Conservation (phyloP, 75 land plant species). For the Larix kaempferi region DNA sequence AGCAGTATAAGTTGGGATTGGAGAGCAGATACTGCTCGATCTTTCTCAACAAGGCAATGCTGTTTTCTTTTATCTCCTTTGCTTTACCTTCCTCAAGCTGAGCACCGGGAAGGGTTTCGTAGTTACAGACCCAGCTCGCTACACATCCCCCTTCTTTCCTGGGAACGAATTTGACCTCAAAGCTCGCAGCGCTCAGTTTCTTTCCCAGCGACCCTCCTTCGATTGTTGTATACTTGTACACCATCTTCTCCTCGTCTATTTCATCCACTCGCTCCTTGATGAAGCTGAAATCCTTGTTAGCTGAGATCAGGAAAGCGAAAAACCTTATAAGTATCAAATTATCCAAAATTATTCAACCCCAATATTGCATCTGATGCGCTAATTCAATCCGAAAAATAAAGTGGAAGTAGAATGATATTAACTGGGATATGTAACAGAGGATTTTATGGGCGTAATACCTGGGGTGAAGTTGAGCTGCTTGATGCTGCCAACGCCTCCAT, state of each 20-base stretch:
- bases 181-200: background rate
- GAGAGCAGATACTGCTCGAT: slow-evolving; percentile 31
- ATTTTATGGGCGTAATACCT: background rate
- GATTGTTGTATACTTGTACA: background rate
- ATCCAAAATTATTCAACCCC: too few species aligned
- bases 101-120: slow-evolving; percentile 5
- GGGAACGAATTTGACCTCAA: background rate
- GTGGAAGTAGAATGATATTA: too few species aligned
- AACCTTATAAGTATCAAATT: too few species aligned
- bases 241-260: slow-evolving; percentile 11
- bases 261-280: slow-evolving; percentile 27
- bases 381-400: too few species aligned
- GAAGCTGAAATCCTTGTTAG: slow-evolving; percentile 7
- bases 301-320: too few species aligned
- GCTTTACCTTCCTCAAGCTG: slow-evolving; percentile 17
- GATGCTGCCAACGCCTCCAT: slow-evolving; percentile 35
- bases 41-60: slow-evolving; percentile 19
- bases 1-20: slow-evolving; percentile 20
- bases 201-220: slow-evolving; percentile 18
- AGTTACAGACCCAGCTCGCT: background rate
- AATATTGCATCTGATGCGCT: too few species aligned
- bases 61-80: slow-evolving; percentile 13
- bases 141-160: slow-evolving; percentile 12
- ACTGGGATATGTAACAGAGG: too few species aligned
- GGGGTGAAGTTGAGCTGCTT: slow-evolving; percentile 17